Evolutionary conservation across 225 moss, liverwort and hornwort genomes (phyloP), one percentile per base, ranked within the genome.

Genomic region (Anthoceros angustus): DNA sequence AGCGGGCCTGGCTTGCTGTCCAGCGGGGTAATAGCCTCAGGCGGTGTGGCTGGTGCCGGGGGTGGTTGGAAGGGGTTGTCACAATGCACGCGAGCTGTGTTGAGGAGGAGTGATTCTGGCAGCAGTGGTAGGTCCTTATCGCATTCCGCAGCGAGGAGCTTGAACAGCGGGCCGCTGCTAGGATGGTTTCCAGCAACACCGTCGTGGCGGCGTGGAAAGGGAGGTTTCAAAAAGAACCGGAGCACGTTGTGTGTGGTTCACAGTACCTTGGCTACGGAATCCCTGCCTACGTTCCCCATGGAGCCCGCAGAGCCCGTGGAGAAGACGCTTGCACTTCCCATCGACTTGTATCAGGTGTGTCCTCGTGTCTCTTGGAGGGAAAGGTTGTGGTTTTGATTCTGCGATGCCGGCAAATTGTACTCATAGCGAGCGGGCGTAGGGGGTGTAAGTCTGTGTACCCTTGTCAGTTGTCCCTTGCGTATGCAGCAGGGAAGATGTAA

Each of bases 321-420:
- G 86, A 81, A 80, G 74, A 91, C 86, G 32, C 83, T 95, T 15
- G 83, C 88, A 39, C 72, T 95, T 42, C 94, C 94, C 42, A 83
- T 95, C 60, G 94, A 95, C 75, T 95, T 88, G 40, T 95, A 95
- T 67, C 90, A 95, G 87, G 94, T 90, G 45, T 43, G 75, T 6
- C 68, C 46, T 42, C 45, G 20, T 5, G 15, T 46, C 12, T 64
- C 45, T 39, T 14, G 14, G 39, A 4, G 20, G 12, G 18, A 7
- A 67, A 46, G 12, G 32, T n/a, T 14, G 4, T 9, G 12, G 15
- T 16, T 14, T 42, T 65, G 45, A 11, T 26, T 21, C 25, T 24
- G 12, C 9, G 4, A 41, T 8, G 39, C 10, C 41, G 16, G 62
- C 25, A 5, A 0, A 39, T 38, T 60, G 25, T 15, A 40, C 67